Conservation (phyloP, 2,329 filamentous ascomycete species). For the Sclerotinia spermophila region DNA sequence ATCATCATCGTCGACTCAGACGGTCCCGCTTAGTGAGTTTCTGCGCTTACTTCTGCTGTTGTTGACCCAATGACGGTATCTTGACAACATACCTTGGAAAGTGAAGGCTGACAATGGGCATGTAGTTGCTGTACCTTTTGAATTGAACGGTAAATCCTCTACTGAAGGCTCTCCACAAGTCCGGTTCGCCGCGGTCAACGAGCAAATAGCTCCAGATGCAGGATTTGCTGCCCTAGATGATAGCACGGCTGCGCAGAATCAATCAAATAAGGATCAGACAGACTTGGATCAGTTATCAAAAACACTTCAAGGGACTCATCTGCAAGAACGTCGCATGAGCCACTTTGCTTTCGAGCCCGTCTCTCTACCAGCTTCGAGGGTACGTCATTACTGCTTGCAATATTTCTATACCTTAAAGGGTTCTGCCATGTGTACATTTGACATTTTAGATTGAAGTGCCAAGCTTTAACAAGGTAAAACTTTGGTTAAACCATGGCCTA, state of each 20-base stretch:
- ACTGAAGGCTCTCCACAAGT: slow-evolving; percentile 48
- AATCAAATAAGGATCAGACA: slow-evolving; percentile 25
- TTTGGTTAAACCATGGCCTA: slow-evolving; percentile 22
- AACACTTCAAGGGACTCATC: slow-evolving; percentile 66
- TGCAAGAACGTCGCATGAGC: slow-evolving; percentile 80
- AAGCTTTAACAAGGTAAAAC: slow-evolving; percentile 14
- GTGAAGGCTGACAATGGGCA: neutral
- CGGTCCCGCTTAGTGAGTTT: slow-evolving; percentile 29
- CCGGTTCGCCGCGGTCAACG: slow-evolving; percentile 66
- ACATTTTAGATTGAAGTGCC: slow-evolving; percentile 1
- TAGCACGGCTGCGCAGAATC: slow-evolving; percentile 27
- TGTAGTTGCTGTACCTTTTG: slow-evolving; percentile 11
- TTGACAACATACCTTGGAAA: neutral
- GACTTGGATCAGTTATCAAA: slow-evolving; percentile 52
- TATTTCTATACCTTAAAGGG: neutral
- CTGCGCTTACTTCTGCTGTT: slow-evolving; percentile 25
- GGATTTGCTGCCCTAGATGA: slow-evolving; percentile 32
- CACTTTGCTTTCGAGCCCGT: slow-evolving; percentile 89
- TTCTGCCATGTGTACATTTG: neutral
- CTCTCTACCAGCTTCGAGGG: slow-evolving; percentile 79
- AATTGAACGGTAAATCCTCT: slow-evolving; percentile 22
- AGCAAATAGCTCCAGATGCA: slow-evolving; percentile 61
- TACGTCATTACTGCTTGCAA: slow-evolving; percentile 48
- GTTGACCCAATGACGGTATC: slow-evolving; percentile 21
- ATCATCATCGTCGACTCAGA: slow-evolving; percentile 19